phyloP scores from a whole-genome alignment of 148 eudicot species.

The Persicaria tinctoria region DNA sequence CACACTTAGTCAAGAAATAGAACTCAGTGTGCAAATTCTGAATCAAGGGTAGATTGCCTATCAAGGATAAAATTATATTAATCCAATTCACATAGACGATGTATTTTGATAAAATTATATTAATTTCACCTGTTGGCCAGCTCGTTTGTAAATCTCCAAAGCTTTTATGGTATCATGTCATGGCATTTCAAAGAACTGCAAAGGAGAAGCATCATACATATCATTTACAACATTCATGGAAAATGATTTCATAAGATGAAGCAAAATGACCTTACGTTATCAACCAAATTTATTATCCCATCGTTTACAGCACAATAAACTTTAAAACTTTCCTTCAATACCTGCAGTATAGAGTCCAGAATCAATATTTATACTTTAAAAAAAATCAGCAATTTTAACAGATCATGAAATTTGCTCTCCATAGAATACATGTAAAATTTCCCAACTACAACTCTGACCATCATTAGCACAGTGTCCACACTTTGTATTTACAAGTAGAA shows the following conservation, averaged over 20 bases:
- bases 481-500: too few relatives aligned
- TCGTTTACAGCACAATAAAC: constrained; percentile 91
- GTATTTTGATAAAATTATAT: neutral
- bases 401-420: neutral
- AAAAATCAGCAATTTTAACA: constrained; percentile 6
- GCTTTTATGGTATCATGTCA: constrained; percentile 94
- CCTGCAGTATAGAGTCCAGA: constrained; percentile 31
- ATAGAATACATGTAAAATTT: neutral
- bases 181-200: constrained; percentile 98
- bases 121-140: constrained; percentile 76
- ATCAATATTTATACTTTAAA: neutral
- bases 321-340: constrained; percentile 92
- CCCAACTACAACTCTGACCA: neutral
- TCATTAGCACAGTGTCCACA: neutral
- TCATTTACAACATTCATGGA: neutral
- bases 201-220: neutral
- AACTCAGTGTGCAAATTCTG: neutral
- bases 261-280: constrained; percentile 45
- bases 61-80: neutral
- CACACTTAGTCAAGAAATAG: neutral
- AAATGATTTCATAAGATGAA: neutral
- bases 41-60: neutral
- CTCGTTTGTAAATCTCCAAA: constrained; percentile 82
- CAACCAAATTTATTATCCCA: constrained; percentile 89
- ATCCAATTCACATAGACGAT: neutral